Conservation (phyloP, 257 asterid species). For the Ilex asprella region DNA sequence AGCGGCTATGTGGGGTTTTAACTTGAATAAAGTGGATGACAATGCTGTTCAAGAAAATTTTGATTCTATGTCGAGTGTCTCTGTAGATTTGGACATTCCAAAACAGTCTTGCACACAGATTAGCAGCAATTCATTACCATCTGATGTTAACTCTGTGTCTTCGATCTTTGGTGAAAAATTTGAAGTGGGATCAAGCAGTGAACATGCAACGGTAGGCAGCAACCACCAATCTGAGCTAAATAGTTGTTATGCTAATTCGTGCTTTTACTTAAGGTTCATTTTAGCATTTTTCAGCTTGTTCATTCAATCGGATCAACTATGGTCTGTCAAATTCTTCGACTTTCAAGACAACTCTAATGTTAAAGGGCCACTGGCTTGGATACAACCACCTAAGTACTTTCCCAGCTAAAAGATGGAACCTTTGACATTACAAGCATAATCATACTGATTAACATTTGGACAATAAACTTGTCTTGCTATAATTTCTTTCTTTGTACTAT, state of each 20-base stretch:
- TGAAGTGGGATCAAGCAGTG: conserved; percentile 24
- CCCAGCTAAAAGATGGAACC: too few species aligned
- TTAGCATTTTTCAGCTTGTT: neutral
- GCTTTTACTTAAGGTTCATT: neutral
- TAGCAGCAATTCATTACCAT: conserved; percentile 17
- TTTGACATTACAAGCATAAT: too few species aligned
- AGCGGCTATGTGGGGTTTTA: conserved; percentile 64
- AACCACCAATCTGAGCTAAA: neutral
- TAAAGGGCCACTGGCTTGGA: too few species aligned
- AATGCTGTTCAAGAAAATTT: conserved; percentile 10
- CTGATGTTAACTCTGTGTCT: conserved; percentile 4
- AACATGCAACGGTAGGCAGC: conserved; percentile 31
- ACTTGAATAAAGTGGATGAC: conserved; percentile 28
- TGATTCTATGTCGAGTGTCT: conserved; percentile 7
- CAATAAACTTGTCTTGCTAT: neutral
- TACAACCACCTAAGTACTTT: too few species aligned
- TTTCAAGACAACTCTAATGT: too few species aligned
- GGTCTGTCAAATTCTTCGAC: neutral
- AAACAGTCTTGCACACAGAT: conserved; percentile 9
- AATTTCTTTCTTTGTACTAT: neutral
- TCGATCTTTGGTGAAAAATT: conserved; percentile 17
- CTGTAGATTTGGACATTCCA: conserved; percentile 6
- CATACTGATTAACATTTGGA: too few species aligned
- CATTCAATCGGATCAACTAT: neutral
- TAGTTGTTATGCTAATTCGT: neutral